Conservation (phyloP, 208 protist genomes). For the Acanthamoeba culbertsoni region DNA sequence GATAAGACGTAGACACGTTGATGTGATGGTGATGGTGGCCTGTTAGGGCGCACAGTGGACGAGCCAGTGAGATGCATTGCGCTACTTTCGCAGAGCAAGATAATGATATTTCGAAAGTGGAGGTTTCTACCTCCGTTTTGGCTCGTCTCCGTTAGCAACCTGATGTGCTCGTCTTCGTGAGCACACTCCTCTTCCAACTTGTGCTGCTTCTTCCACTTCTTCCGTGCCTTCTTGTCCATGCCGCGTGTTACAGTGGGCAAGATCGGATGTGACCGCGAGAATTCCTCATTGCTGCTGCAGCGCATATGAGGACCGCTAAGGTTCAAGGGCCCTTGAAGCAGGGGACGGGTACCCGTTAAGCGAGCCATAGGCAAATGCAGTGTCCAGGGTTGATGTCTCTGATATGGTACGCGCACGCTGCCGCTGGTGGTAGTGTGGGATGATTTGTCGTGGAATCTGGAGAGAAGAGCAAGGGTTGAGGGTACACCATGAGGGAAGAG, state of each 20-base stretch:
- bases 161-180: neutral
- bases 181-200: neutral
- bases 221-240: neutral
- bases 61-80: neutral
- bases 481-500: neutral
- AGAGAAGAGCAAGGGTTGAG: neutral
- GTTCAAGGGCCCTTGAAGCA: neutral
- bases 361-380: neutral
- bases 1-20: constrained; percentile 28
- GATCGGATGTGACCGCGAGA: neutral
- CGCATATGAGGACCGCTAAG: neutral
- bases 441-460: constrained; percentile 29
- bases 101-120: too few species aligned
- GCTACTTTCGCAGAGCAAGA: too few species aligned
- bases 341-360: neutral
- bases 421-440: constrained; percentile 28
- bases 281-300: neutral
- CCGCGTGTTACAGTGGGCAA: neutral
- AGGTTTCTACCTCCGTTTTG: neutral
- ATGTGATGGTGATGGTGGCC: constrained; percentile 51
- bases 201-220: constrained; percentile 23
- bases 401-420: neutral
- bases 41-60: neutral
- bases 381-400: neutral
- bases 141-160: neutral